Base-by-base conservation (phyloP, 148 eudicot species). In the Tetragonia tetragonoides region DNA sequence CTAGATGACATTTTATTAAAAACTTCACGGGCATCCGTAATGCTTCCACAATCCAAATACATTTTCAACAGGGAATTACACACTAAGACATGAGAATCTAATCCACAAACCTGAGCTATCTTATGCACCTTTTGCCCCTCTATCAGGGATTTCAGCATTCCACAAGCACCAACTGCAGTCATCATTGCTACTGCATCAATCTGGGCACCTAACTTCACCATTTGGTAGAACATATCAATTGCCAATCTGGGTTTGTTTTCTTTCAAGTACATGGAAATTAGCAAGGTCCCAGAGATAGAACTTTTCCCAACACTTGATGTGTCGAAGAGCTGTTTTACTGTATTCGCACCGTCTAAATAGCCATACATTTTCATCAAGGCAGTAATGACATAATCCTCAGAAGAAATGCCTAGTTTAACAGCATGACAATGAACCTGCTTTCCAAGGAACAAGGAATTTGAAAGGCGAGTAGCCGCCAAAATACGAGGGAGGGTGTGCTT, bases 341-440 rank as follows among this genome's bases (percentile, higher is more conserved):
- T 56, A 66, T 81, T 79, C 41, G 83, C 84, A 37, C 87, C 72
- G 12, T 80, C 91, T 65, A 91, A 81, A 20, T 78, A 78, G 23
- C 89, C 93, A 73, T 91, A 91, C 80, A 91, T 75, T 84, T 89
- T 84, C 81, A 91, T 82, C n/a, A 91, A 75, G 37, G 93, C 90
- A 47, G 90, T 81, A 66, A 82, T 72, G n/a, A 91, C 89, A 83
- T 89, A 88, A n/a, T 80, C 77, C 68, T 85, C 84, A 9, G 81
- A 81, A 67, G 81, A 79, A 24, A 88, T 64, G 7, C 90, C 90
- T 11, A 85, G 75, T 78, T 91, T 91, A n/a, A 89, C 73, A 73
- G 88, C 91, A 63, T 89, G 90, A 15, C 86, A 86, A 80, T 91
- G 95, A 56, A 89, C 72, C 80, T 89, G 93, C 69, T 75, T 87